Percentiles rank a stretch among this genome's conserved stretches.
These are phyloP conservation scores for Peronospora farinosa DNA, from an alignment of 352 stramenopile genomes.

Conservation along the genomic window DNA sequence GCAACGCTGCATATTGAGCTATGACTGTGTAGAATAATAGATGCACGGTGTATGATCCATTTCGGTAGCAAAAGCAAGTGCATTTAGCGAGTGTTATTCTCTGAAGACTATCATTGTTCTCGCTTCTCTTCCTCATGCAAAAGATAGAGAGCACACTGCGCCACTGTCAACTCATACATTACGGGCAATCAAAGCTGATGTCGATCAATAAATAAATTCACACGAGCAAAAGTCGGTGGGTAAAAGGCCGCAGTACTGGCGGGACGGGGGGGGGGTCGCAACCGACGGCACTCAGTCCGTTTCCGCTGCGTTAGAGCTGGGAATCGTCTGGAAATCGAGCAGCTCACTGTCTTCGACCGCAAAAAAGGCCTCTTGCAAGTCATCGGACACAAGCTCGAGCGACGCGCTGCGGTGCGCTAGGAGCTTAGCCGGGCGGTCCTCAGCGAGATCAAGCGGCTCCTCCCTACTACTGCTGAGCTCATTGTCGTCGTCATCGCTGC, in stretches of 20 bases:
- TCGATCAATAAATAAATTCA: constrained; percentile 48
- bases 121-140: constrained; percentile 9
- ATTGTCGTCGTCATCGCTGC: constrained; percentile 42
- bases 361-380: constrained; percentile 66
- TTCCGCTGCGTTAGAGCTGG: constrained; percentile 12
- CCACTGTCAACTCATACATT: constrained; percentile 36
- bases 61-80: constrained; percentile 24
- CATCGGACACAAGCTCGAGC: constrained; percentile 71
- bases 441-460: constrained; percentile 32
- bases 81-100: constrained; percentile 28
- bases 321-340: constrained; percentile 47
- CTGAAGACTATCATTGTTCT: constrained; percentile 19
- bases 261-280: not conserved
- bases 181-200: constrained; percentile 30
- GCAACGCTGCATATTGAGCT: not conserved
- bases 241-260: constrained; percentile 8
- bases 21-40: not conserved
- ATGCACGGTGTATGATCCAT: not conserved
- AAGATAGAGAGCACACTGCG: constrained; percentile 4
- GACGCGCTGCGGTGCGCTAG: constrained; percentile 29
- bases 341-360: constrained; percentile 59
- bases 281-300: constrained; percentile 21
- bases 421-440: constrained; percentile 28
- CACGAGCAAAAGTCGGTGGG: constrained; percentile 17
- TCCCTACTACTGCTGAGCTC: constrained; percentile 29